phyloP scores from a whole-genome alignment of 1,284 basidiomycete species.

The Fistulina hepatica region DNA sequence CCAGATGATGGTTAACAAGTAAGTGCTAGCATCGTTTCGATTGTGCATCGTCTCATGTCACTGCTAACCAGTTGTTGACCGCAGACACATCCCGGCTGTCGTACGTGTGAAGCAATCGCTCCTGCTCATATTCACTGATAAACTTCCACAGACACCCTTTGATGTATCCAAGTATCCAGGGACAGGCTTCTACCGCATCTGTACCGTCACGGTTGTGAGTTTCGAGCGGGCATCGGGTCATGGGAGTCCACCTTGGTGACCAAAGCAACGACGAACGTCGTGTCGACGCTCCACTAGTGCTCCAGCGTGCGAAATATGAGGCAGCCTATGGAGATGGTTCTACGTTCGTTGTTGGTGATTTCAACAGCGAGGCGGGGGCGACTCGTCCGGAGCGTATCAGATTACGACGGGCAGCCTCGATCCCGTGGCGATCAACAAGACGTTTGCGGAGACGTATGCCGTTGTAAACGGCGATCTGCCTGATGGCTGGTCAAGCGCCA shows the following conservation, averaged over 20 bases:
- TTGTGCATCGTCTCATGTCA: slow-evolving; percentile 17
- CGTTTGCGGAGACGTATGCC: slow-evolving; percentile 33
- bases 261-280: slow-evolving; percentile 41
- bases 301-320: slow-evolving; percentile 39
- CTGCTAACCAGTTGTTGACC: slow-evolving; percentile 28
- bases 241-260: slow-evolving; percentile 42
- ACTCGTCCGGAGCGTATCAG: slow-evolving; percentile 37
- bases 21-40: slow-evolving; percentile 23
- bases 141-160: slow-evolving; percentile 32
- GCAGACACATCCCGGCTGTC: slow-evolving; percentile 49
- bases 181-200: slow-evolving; percentile 42
- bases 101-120: slow-evolving; percentile 20
- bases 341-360: slow-evolving; percentile 43
- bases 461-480: slow-evolving; percentile 24
- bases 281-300: slow-evolving; percentile 40
- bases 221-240: slow-evolving; percentile 22
- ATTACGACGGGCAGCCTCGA: slow-evolving; percentile 34
- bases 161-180: slow-evolving; percentile 40
- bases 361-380: slow-evolving; percentile 36
- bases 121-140: slow-evolving; percentile 1
- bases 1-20: slow-evolving; percentile 45
- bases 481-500: slow-evolving; percentile 31
- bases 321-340: slow-evolving; percentile 28
- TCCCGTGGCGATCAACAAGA: slow-evolving; percentile 31
- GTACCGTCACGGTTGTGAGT: slow-evolving; percentile 33